Evolutionary conservation across 2,329 filamentous ascomycete species (phyloP), one percentile per base, ranked within the genome.

Genomic region (Escovopsis sp.): DNA sequence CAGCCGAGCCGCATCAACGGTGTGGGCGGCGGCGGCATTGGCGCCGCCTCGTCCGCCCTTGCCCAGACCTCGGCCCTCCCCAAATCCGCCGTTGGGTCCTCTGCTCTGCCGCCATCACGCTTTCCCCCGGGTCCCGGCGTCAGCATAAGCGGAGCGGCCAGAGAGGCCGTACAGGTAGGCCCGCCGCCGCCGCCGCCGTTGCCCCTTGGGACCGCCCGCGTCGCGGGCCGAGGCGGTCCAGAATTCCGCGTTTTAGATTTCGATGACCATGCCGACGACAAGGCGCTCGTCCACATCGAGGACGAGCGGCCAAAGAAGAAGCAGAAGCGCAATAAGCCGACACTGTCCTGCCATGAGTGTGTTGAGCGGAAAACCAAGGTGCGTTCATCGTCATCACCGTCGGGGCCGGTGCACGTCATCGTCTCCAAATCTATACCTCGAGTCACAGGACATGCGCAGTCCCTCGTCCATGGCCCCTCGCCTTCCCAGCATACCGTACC

Each of bases 311-410:
- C 64, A 10, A 71, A 65, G 59, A 84, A 83, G 66, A 85, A 82
- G 63, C 83, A 88, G 64, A 87, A 83, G 65, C 75, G 84, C 39
- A 89, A 89, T 62, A 89, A 89, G 59, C 84, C 84, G 4, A 88
- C 83, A 1, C 57, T 88, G 48, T 85, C 80, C 39, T 88, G 84
- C 54, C 73, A 79, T 47, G 82, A 86, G 57, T 89, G 84, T 55
- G 84, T 88, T 19, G 82, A 86, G 62, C 70, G 83, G 51, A 88
- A 88, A 64, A 88, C 83, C 23, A 88, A 85, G 70, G 81, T 81
- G 57, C 50, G 71, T 61, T 28, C 12, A 30, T 30, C 28, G 28
- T 11, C 28, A 30, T 11, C 23, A 23, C 23, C 23, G 23, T 23
- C 23, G 23, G 3, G 23, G 5, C 3, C 23, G 23, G 23, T 23